A percentile compares a stretch with the other conserved stretches of the same genome.
These are phyloP conservation scores for Ophiognomonia clavigignenti-juglandacearum DNA, from an alignment of 2,329 filamentous ascomycete species.

Conservation along the genomic window DNA sequence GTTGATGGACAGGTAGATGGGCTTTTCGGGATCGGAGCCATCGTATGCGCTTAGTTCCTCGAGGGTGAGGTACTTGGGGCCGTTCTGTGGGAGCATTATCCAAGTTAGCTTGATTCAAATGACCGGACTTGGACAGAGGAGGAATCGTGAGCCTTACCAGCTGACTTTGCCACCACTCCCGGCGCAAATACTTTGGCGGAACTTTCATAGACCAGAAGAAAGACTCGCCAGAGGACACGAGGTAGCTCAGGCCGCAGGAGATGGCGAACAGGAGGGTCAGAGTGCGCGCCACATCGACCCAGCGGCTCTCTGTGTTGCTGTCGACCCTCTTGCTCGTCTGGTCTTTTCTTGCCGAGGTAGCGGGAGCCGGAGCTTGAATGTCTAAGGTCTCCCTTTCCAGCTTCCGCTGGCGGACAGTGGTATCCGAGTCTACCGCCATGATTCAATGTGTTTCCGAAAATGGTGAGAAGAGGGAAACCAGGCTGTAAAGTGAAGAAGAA, in stretches of 20 bases:
- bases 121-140: neutral
- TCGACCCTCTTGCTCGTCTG: slow-evolving; percentile 21
- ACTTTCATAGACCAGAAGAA: slow-evolving; percentile 62
- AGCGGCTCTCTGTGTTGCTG: slow-evolving; percentile 42
- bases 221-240: slow-evolving; percentile 66
- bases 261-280: slow-evolving; percentile 62
- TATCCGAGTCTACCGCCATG: slow-evolving; percentile 12
- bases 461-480: neutral
- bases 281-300: slow-evolving; percentile 65
- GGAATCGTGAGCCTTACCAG: slow-evolving; percentile 42
- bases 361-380: too few relatives aligned
- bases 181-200: slow-evolving; percentile 56
- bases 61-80: slow-evolving; percentile 68
- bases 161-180: slow-evolving; percentile 54
- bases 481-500: neutral
- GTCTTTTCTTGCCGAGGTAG: slow-evolving; percentile 5
- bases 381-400: neutral
- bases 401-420: slow-evolving; percentile 15
- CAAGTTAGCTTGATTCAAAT: neutral
- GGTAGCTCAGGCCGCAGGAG: slow-evolving; percentile 68
- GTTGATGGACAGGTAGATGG: slow-evolving; percentile 88
- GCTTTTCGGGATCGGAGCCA: slow-evolving; percentile 67
- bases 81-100: slow-evolving; percentile 34
- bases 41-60: slow-evolving; percentile 70
- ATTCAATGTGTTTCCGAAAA: neutral